phyloP scores from a whole-genome alignment of 257 asterid species.

The Craterostigma plantagineum region DNA sequence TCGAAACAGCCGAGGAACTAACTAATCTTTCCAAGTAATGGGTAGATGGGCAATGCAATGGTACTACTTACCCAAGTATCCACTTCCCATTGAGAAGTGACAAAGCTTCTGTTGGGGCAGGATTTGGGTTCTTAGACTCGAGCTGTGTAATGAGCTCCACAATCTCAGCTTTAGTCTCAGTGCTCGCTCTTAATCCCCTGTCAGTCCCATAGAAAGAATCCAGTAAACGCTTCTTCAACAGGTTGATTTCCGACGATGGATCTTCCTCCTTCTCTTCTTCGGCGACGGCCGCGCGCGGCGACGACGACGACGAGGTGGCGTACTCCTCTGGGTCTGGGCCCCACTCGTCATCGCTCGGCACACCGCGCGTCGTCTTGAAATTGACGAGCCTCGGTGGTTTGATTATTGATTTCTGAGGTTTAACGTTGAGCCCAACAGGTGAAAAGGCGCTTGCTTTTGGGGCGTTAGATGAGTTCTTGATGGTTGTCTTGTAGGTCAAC shows the following conservation, averaged over 20 bases:
- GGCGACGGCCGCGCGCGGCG: conserved; percentile 20
- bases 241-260: conserved; percentile 19
- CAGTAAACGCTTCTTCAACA: conserved; percentile 51
- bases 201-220: conserved; percentile 58
- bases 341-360: conserved; percentile 28
- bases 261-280: conserved; percentile 12
- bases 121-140: conserved; percentile 73
- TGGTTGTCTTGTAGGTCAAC: conserved; percentile 12
- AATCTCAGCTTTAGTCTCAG: conserved; percentile 76
- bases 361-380: conserved; percentile 9
- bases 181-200: conserved; percentile 54
- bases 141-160: conserved; percentile 73
- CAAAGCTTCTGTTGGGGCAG: conserved; percentile 79
- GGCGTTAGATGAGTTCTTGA: conserved; percentile 5
- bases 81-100: conserved; percentile 77
- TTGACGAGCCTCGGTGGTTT: conserved; percentile 1
- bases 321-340: conserved; percentile 16
- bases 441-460: conserved; percentile 3
- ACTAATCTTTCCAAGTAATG: too few relatives aligned
- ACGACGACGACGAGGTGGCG: conserved; percentile 7
- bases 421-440: conserved; percentile 16
- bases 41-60: too few relatives aligned
- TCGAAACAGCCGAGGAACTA: too few relatives aligned
- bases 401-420: conserved; percentile 3
- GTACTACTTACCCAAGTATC: conserved; percentile 57